Evolutionary conservation across 257 asterid species (phyloP).

Genomic region (Voacanga thouarsii): DNA sequence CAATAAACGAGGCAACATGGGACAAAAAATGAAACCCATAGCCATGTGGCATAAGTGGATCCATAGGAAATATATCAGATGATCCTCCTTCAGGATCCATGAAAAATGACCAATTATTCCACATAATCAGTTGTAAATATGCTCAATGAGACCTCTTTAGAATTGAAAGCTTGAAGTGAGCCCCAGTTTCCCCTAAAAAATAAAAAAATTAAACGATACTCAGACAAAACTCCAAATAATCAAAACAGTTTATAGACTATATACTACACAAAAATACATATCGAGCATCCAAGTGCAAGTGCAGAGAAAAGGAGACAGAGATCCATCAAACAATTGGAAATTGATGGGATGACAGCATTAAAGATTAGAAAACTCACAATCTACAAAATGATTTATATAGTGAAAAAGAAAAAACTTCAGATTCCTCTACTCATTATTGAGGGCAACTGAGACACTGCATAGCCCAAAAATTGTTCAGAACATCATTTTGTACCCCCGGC

Average conservation of each 20-base stretch:
- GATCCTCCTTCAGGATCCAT: conserved; percentile 55
- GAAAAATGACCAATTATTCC: conserved; percentile 46
- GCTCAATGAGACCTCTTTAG: neutral
- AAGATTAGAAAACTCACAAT: neutral
- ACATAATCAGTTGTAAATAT: conserved; percentile 24
- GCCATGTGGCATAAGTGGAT: conserved; percentile 57
- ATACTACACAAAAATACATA: neutral
- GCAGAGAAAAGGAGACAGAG: neutral
- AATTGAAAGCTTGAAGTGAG: neutral
- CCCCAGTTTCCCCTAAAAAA: conserved; percentile 1
- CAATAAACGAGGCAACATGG: conserved; percentile 47
- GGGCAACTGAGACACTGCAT: neutral
- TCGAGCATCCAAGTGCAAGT: neutral
- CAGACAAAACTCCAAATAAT: neutral
- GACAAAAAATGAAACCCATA: conserved; percentile 45
- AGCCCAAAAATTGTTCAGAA: neutral
- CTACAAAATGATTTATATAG: neutral
- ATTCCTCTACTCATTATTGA: neutral
- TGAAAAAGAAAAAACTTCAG: neutral
- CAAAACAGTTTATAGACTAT: neutral
- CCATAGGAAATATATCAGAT: conserved; percentile 44
- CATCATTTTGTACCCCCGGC: neutral
- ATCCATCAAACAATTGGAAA: neutral
- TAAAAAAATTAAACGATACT: neutral
- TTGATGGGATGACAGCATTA: neutral